A percentile compares a stretch with the other conserved stretches of the same genome.
Conservation (phyloP, 371 early-diverging fungal species). For the Parasitella parasitica region DNA sequence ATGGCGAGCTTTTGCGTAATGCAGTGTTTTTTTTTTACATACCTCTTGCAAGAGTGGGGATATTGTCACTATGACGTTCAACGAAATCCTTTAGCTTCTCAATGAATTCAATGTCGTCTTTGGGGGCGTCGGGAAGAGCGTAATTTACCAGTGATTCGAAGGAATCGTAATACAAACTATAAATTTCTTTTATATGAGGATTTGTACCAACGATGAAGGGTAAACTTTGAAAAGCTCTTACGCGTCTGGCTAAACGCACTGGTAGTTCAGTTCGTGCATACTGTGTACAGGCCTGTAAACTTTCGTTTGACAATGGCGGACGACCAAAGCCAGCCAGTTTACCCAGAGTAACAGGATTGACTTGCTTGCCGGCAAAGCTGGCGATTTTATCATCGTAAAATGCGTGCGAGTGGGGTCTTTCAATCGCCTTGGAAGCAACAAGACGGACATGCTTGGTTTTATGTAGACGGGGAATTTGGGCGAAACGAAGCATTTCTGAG, state of each 20-base stretch:
- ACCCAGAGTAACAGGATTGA: constrained; percentile 78
- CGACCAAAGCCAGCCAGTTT: constrained; percentile 75
- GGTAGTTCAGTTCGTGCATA: constrained; percentile 81
- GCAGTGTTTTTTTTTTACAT: not conserved
- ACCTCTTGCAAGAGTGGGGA: constrained; percentile 84
- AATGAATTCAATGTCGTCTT: constrained; percentile 60
- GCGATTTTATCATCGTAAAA: constrained; percentile 52
- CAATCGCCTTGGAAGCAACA: constrained; percentile 26
- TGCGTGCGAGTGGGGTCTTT: constrained; percentile 32
- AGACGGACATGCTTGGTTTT: not conserved
- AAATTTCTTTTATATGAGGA: constrained; percentile 79
- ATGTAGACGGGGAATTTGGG: not conserved
- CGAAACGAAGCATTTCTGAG: constrained; percentile 11
- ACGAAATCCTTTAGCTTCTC: constrained; percentile 71
- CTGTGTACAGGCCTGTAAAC: constrained; percentile 54
- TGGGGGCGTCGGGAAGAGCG: constrained; percentile 44
- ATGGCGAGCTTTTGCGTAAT: too few species aligned
- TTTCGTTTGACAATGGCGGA: constrained; percentile 47
- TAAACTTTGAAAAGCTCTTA: constrained; percentile 79
- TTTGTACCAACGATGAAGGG: constrained; percentile 93
- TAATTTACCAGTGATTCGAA: constrained; percentile 68
- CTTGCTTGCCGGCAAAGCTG: constrained; percentile 60
- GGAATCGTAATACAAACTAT: constrained; percentile 79
- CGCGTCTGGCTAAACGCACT: constrained; percentile 78
- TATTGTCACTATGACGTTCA: constrained; percentile 76